Conservation (phyloP, 495 filamentous ascomycete genomes). For the Hyaloscypha variabilis region DNA sequence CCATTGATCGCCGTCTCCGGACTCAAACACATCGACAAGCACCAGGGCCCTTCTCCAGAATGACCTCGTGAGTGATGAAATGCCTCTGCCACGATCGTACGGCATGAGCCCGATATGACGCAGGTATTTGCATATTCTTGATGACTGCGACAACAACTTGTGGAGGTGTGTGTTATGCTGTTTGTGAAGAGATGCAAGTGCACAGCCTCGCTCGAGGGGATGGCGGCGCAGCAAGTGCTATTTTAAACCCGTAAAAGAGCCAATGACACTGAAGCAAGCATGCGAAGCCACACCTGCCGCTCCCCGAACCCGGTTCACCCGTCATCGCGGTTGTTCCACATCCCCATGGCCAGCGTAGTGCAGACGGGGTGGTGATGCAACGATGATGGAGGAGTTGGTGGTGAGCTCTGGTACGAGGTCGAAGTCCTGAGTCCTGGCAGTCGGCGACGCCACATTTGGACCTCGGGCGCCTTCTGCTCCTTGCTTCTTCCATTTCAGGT, state of each 20-base stretch:
- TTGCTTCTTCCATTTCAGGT: slow-evolving; percentile 4
- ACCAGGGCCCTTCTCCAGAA: slow-evolving; percentile 9
- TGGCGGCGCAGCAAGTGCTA: not conserved
- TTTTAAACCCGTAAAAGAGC: slow-evolving; percentile 7
- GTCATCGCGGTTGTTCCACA: not conserved
- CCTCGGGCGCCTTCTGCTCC: not conserved
- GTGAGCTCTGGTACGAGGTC: not conserved
- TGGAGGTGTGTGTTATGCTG: slow-evolving; percentile 7
- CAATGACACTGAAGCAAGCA: not conserved
- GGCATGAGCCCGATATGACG: slow-evolving; percentile 9
- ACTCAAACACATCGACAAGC: not conserved
- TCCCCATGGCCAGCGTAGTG: too few relatives aligned
- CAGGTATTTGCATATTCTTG: slow-evolving; percentile 11
- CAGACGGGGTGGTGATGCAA: not conserved
- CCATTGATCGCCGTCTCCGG: not conserved
- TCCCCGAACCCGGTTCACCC: not conserved
- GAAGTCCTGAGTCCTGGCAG: not conserved
- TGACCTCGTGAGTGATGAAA: slow-evolving; percentile 4
- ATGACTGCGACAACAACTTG: slow-evolving; percentile 13
- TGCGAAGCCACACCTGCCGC: not conserved
- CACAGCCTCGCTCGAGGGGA: slow-evolving; percentile 14
- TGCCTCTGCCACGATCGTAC: not conserved
- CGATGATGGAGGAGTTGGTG: not conserved
- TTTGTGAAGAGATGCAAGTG: slow-evolving; percentile 12
- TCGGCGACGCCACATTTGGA: not conserved